phyloP scores from a whole-genome alignment of 2,329 filamentous ascomycete genomes.

The Elsinoe fawcettii region DNA sequence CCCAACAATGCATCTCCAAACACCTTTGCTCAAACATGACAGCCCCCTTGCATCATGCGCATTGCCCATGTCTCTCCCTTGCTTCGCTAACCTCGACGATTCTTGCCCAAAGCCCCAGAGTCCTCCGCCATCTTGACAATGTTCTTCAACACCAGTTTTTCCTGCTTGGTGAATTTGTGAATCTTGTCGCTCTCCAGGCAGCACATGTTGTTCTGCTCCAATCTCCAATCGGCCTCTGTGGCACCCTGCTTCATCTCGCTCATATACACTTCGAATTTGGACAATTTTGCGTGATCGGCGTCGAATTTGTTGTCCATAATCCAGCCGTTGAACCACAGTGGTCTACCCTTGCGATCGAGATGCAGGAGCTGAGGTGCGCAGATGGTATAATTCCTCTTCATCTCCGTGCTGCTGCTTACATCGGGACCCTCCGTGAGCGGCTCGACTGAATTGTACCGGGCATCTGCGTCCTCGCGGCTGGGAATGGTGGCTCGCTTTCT shows the following conservation, averaged over 20 bases:
- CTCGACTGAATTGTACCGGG: neutral
- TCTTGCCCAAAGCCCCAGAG: constrained; percentile 15
- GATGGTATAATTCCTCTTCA: constrained; percentile 25
- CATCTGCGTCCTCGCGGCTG: neutral
- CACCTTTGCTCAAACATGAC: neutral
- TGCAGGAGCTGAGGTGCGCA: constrained; percentile 42
- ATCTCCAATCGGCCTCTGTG: constrained; percentile 27
- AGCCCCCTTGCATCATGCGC: neutral
- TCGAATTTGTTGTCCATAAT: constrained; percentile 36
- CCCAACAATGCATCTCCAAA: constrained; percentile 8
- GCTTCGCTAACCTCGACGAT: neutral
- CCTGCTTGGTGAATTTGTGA: constrained; percentile 23
- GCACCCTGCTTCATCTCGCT: constrained; percentile 26
- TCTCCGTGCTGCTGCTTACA: neutral
- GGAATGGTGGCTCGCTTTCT: constrained; percentile 6
- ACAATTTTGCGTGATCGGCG: constrained; percentile 30
- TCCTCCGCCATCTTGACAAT: constrained; percentile 25
- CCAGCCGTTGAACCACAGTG: constrained; percentile 45
- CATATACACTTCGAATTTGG: constrained; percentile 32
- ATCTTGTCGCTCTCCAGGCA: constrained; percentile 28
- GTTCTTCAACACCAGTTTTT: constrained; percentile 26
- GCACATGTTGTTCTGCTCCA: constrained; percentile 32
- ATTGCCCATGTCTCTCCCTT: neutral
- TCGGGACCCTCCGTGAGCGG: neutral
- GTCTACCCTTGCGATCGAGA: constrained; percentile 34